phyloP scores from a whole-genome alignment of 208 protist genomes.

The Strigomonas culicis region DNA sequence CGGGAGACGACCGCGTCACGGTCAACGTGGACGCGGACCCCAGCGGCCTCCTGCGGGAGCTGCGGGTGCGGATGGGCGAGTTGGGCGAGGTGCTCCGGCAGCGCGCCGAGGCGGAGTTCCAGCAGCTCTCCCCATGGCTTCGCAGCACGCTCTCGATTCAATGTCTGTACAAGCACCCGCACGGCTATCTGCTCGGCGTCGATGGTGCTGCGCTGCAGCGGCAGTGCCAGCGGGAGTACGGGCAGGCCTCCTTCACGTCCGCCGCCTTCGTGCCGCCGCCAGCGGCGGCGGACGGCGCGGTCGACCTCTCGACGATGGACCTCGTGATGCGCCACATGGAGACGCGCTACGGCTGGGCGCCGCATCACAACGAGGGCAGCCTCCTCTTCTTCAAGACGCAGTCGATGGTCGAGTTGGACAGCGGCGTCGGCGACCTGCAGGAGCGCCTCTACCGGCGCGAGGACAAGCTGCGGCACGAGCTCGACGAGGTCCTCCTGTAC shows the following conservation, averaged over 20 bases:
- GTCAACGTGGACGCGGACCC: slow-evolving; percentile 18
- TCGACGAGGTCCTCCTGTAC: slow-evolving; percentile 63
- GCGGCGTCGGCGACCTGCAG: slow-evolving; percentile 66
- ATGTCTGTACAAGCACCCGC: slow-evolving; percentile 18
- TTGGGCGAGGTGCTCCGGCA: slow-evolving; percentile 10
- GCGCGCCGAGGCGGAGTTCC: slow-evolving; percentile 12
- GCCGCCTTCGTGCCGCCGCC: neutral
- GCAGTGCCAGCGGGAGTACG: neutral
- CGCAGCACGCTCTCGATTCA: slow-evolving; percentile 6
- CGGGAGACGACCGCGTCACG: neutral
- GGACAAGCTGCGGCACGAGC: slow-evolving; percentile 39
- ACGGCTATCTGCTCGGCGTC: slow-evolving; percentile 25
- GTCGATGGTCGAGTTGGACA: slow-evolving; percentile 57
- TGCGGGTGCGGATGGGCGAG: slow-evolving; percentile 9
- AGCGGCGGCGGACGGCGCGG: neutral
- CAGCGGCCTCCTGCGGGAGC: slow-evolving; percentile 18
- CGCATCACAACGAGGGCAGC: slow-evolving; percentile 28
- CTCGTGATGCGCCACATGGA: slow-evolving; percentile 18
- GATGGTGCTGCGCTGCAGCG: slow-evolving; percentile 1
- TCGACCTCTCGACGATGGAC: neutral
- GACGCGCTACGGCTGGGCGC: slow-evolving; percentile 26
- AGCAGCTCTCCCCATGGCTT: slow-evolving; percentile 8
- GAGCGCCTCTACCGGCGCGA: slow-evolving; percentile 60
- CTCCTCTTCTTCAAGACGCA: slow-evolving; percentile 69
- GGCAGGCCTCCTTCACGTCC: neutral